Conservation (phyloP, 768 basidiomycete genomes). For the Termitomyces sp. region DNA sequence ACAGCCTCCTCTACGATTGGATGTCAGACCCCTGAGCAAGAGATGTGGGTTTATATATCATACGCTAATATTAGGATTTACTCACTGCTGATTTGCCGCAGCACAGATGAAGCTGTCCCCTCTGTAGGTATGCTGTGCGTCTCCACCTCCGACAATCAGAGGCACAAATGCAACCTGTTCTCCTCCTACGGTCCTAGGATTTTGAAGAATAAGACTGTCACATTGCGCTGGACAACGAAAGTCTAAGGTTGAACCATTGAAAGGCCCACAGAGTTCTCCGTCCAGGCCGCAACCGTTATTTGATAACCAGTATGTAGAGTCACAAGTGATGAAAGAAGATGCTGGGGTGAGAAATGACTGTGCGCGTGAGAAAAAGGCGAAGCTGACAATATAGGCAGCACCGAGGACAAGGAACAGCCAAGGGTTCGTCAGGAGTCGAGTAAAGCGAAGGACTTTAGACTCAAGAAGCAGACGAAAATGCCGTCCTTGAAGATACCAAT, state of each 20-base stretch:
- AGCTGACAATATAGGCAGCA: conserved; percentile 60
- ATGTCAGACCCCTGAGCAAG: conserved; percentile 53
- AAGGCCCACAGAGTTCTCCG: conserved; percentile 61
- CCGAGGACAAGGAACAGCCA: conserved; percentile 53
- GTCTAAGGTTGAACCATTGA: conserved; percentile 54
- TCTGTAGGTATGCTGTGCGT: conserved; percentile 64
- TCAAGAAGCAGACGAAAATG: conserved; percentile 47
- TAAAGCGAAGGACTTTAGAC: conserved; percentile 43
- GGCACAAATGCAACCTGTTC: conserved; percentile 63
- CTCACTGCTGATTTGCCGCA: conserved; percentile 76
- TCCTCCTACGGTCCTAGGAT: conserved; percentile 69
- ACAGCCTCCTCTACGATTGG: conserved; percentile 70
- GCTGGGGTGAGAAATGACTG: conserved; percentile 69
- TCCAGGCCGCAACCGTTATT: conserved; percentile 73
- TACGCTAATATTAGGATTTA: conserved; percentile 12
- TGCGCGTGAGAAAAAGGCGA: conserved; percentile 68
- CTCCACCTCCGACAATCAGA: conserved; percentile 83
- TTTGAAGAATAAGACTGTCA: conserved; percentile 56
- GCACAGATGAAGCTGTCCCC: conserved; percentile 85
- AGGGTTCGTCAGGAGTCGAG: conserved; percentile 44
- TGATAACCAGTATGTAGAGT: conserved; percentile 63
- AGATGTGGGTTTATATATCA: conserved; percentile 9
- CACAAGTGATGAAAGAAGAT: conserved; percentile 61
- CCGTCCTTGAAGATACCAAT: conserved; percentile 30
- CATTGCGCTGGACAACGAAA: conserved; percentile 83